Conservation (phyloP, 257 asterid genomes). For the Capsicum rhomboideum region DNA sequence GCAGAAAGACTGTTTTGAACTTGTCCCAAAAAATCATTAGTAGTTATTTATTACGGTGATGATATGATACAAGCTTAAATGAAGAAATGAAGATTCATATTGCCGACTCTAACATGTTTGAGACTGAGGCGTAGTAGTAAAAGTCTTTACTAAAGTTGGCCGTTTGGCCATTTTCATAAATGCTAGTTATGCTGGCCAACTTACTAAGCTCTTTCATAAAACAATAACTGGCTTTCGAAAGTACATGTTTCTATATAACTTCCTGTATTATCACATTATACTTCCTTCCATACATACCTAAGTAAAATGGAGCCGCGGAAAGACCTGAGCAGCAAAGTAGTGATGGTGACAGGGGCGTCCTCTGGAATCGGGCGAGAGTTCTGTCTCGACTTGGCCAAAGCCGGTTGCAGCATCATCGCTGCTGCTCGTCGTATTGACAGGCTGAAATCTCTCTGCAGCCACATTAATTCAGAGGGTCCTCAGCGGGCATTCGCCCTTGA, state of each 20-base stretch:
- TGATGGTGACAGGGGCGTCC: conserved; percentile 16
- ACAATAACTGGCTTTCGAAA: not conserved
- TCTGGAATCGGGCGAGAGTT: conserved; percentile 14
- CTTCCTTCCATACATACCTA: too few species aligned
- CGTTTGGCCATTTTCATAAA: not conserved
- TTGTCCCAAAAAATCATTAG: too few species aligned
- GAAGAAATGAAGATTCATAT: too few species aligned
- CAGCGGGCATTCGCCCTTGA: not conserved
- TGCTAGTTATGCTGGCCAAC: not conserved
- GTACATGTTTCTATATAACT: too few species aligned
- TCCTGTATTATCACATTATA: too few species aligned
- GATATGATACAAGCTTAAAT: too few species aligned
- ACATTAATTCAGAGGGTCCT: not conserved
- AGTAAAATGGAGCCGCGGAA: conserved; percentile 9
- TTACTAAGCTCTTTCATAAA: not conserved
- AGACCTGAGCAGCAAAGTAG: conserved; percentile 2
- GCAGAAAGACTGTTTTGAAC: too few species aligned
- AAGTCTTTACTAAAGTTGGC: not conserved
- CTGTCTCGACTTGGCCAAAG: conserved; percentile 33
- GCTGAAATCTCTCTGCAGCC: not conserved
- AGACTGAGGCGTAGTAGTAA: too few species aligned
- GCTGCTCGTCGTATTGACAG: not conserved
- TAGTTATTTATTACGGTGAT: too few species aligned
- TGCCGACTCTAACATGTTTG: too few species aligned
- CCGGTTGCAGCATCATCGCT: conserved; percentile 29